Percentiles rank a stretch among this genome's conserved stretches.
Evolutionary conservation across 208 protist species (phyloP).

Genomic region (Trypanosoma grayi): DNA sequence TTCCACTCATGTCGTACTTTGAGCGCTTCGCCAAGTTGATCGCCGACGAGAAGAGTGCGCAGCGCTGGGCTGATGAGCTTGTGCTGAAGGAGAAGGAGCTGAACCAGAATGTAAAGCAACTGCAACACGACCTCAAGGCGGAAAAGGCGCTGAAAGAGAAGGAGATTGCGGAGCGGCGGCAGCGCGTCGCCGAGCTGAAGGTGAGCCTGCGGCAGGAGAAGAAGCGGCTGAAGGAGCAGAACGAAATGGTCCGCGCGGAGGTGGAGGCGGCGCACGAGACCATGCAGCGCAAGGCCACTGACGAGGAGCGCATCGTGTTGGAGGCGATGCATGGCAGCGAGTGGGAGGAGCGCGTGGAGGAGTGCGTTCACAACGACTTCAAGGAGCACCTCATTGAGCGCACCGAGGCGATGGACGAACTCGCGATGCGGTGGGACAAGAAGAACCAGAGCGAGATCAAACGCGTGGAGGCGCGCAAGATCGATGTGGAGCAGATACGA

Average conservation of each 20-base stretch:
- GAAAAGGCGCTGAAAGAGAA: conserved; percentile 77
- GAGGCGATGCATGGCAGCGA: conserved; percentile 30
- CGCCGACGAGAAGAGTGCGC: conserved; percentile 80
- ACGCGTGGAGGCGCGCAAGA: conserved; percentile 65
- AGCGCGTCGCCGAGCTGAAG: conserved; percentile 58
- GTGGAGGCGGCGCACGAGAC: conserved; percentile 71
- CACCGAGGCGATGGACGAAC: conserved; percentile 61
- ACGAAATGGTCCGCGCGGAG: conserved; percentile 55
- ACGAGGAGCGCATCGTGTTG: conserved; percentile 47
- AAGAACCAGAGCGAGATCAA: conserved; percentile 83
- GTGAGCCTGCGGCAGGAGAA: conserved; percentile 67
- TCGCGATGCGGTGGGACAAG: conserved; percentile 71
- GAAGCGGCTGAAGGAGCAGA: conserved; percentile 59
- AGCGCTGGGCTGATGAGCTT: conserved; percentile 88
- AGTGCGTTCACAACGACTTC: conserved; percentile 56
- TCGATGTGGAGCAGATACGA: conserved; percentile 80
- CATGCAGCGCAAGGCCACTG: conserved; percentile 46
- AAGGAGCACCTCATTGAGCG: conserved; percentile 64
- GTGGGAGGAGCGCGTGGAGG: conserved; percentile 44
- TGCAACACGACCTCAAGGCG: conserved; percentile 77
- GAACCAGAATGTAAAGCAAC: conserved; percentile 93
- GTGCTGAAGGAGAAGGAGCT: conserved; percentile 84
- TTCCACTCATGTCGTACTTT: conserved; percentile 74
- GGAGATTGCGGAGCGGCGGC: conserved; percentile 71
- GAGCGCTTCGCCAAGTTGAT: conserved; percentile 77